These are phyloP conservation scores for Vigna reflexopilosa DNA, from an alignment of 306 rosid genomes.

Conservation along the genomic window DNA sequence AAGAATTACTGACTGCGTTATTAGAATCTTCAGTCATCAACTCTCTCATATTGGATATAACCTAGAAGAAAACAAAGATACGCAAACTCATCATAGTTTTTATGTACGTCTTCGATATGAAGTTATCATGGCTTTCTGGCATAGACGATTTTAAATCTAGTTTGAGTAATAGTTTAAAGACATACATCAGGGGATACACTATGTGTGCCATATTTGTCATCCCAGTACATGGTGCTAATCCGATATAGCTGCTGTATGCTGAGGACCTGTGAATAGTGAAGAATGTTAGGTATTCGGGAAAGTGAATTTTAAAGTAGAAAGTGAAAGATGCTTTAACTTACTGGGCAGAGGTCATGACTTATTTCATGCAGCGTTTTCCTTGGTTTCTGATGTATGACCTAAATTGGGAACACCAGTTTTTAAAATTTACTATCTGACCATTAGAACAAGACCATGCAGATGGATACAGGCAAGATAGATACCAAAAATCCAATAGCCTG, in stretches of 20 bases:
- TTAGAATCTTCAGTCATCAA: slow-evolving; percentile 73
- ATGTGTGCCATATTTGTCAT: slow-evolving; percentile 60
- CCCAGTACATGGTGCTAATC: slow-evolving; percentile 99
- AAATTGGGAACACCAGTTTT: slow-evolving; percentile 46
- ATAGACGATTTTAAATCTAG: slow-evolving; percentile 48
- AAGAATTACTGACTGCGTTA: slow-evolving; percentile 69
- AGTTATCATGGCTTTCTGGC: slow-evolving; percentile 25
- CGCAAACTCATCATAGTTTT: slow-evolving; percentile 35
- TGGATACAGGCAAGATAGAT: slow-evolving; percentile 33
- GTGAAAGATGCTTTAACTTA: slow-evolving; percentile 49
- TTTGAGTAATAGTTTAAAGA: slow-evolving; percentile 46
- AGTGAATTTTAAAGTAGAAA: slow-evolving; percentile 26
- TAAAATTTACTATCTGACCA: slow-evolving; percentile 15
- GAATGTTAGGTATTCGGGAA: slow-evolving; percentile 27
- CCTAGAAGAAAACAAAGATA: slow-evolving; percentile 50
- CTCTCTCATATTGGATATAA: slow-evolving; percentile 68
- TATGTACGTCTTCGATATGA: background rate
- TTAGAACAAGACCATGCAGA: slow-evolving; percentile 34
- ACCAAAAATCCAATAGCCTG: slow-evolving; percentile 99
- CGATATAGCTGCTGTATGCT: slow-evolving; percentile 96
- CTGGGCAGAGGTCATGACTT: slow-evolving; percentile 96
- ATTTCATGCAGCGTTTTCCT: slow-evolving; percentile 94
- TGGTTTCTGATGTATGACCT: slow-evolving; percentile 99
- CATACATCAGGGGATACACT: slow-evolving; percentile 83
- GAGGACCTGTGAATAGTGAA: slow-evolving; percentile 68